phyloP scores from a whole-genome alignment of 257 asterid genomes.

The Marsdenia floribunda region DNA sequence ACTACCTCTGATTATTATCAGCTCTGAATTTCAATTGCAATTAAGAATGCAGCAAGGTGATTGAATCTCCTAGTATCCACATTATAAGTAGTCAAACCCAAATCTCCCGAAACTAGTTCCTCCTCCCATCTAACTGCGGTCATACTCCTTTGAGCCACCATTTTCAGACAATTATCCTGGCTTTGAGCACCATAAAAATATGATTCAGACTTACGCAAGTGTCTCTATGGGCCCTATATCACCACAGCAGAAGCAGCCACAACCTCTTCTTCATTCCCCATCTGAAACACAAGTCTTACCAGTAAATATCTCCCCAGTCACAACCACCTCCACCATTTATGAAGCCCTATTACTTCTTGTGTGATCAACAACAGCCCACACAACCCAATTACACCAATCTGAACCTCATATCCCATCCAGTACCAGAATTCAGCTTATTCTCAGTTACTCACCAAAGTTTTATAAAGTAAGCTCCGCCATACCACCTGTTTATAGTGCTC shows the following conservation, averaged over 20 bases:
- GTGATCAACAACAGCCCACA: slow-evolving; percentile 37
- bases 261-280: slow-evolving; percentile 26
- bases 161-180: slow-evolving; percentile 43
- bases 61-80: slow-evolving; percentile 40
- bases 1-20: not conserved
- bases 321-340: slow-evolving; percentile 21
- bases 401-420: slow-evolving; percentile 25
- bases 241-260: slow-evolving; percentile 29
- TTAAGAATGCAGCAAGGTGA: slow-evolving; percentile 59
- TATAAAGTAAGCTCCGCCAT: slow-evolving; percentile 24
- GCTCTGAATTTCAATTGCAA: not conserved
- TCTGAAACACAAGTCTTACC: slow-evolving; percentile 24
- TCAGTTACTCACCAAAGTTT: slow-evolving; percentile 38
- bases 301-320: slow-evolving; percentile 16
- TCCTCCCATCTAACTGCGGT: slow-evolving; percentile 30
- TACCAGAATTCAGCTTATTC: slow-evolving; percentile 42
- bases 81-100: slow-evolving; percentile 22
- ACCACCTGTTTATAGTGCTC: slow-evolving; percentile 26
- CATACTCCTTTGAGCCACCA: slow-evolving; percentile 72
- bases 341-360: slow-evolving; percentile 35
- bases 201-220: slow-evolving; percentile 53
- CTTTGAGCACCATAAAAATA: slow-evolving; percentile 36
- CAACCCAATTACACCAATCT: slow-evolving; percentile 30
- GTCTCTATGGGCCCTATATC: slow-evolving; percentile 15
- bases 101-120: slow-evolving; percentile 23